Conservation (phyloP, 371 early-diverging fungal genomes). For the Mucor piriformis region DNA sequence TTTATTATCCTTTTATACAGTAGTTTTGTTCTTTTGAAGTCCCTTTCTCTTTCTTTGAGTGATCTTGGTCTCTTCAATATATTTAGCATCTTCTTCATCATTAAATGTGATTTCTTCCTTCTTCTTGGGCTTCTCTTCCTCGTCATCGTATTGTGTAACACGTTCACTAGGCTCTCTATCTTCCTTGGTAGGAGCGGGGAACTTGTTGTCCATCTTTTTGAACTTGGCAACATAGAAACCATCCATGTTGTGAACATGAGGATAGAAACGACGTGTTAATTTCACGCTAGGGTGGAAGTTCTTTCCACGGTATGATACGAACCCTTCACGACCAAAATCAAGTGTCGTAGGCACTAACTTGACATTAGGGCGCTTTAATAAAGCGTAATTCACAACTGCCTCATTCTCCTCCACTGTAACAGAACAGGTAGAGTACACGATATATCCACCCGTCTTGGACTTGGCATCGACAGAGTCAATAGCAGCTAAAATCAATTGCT, state of each 20-base stretch:
- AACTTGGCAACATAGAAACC: slow-evolving; percentile 99
- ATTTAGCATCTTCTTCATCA: slow-evolving; percentile 70
- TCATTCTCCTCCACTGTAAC: slow-evolving; percentile 99
- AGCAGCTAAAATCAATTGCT: slow-evolving; percentile 94
- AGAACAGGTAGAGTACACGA: slow-evolving; percentile 99
- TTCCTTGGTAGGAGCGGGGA: slow-evolving; percentile 41
- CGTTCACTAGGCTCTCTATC: slow-evolving; percentile 26
- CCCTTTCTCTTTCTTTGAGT: slow-evolving; percentile 23
- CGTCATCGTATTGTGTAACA: slow-evolving; percentile 8
- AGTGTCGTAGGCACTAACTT: slow-evolving; percentile 89
- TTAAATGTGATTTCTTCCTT: slow-evolving; percentile 57
- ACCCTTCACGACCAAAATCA: slow-evolving; percentile 94
- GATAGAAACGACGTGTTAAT: slow-evolving; percentile 94
- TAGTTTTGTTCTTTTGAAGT: slow-evolving; percentile 9
- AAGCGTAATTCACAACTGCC: slow-evolving; percentile 96
- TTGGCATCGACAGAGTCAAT: slow-evolving; percentile 98
- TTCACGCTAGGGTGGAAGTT: slow-evolving; percentile 86
- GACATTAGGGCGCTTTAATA: slow-evolving; percentile 93
- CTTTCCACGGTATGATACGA: slow-evolving; percentile 84
- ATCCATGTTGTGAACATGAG: slow-evolving; percentile 99
- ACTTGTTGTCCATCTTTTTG: slow-evolving; percentile 83
- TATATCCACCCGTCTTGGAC: slow-evolving; percentile 91
- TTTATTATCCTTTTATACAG: slow-evolving; percentile 2
- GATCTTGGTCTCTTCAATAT: slow-evolving; percentile 50
- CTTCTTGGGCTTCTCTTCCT: slow-evolving; percentile 21